These are phyloP conservation scores for Rehmannia glutinosa DNA, from an alignment of 257 asterid genomes.

Conservation along the genomic window DNA sequence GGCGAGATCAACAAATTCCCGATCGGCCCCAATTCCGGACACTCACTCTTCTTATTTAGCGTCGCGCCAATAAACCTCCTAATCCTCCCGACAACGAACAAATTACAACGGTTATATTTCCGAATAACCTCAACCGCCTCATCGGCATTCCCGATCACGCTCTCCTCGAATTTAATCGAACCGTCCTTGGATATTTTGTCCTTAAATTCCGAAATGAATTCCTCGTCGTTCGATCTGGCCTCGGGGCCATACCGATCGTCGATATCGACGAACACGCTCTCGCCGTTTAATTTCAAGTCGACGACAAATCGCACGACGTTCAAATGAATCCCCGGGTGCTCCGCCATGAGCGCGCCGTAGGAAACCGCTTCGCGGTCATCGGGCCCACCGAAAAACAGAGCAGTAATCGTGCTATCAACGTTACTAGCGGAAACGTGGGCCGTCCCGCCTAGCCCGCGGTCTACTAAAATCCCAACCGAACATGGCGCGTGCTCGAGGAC, in stretches of 20 bases:
- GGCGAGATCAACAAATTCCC: slow-evolving; percentile 44
- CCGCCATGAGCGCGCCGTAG: slow-evolving; percentile 52
- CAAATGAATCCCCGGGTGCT: slow-evolving; percentile 47
- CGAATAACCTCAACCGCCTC: slow-evolving; percentile 25
- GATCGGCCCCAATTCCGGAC: slow-evolving; percentile 51
- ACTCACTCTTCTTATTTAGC: slow-evolving; percentile 28
- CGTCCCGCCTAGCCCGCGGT: slow-evolving; percentile 52
- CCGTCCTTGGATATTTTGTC: slow-evolving; percentile 11
- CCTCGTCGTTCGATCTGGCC: slow-evolving; percentile 24
- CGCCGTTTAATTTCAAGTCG: slow-evolving; percentile 27
- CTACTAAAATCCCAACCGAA: slow-evolving; percentile 45
- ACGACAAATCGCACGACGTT: slow-evolving; percentile 33
- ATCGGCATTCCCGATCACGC: slow-evolving; percentile 17
- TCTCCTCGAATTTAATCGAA: slow-evolving; percentile 32
- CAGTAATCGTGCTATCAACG: slow-evolving; percentile 31
- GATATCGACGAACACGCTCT: slow-evolving; percentile 15
- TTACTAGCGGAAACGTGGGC: slow-evolving; percentile 49
- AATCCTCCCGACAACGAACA: slow-evolving; percentile 50
- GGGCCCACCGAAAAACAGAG: slow-evolving; percentile 53
- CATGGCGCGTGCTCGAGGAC: slow-evolving; percentile 45
- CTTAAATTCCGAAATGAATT: slow-evolving; percentile 26
- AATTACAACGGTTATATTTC: slow-evolving; percentile 28
- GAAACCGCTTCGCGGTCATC: slow-evolving; percentile 59
- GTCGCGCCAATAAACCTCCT: slow-evolving; percentile 40
- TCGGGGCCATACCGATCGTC: neutral